Base-by-base conservation (phyloP, 2,329 filamentous ascomycete species). In the Fusarium devonianum region DNA sequence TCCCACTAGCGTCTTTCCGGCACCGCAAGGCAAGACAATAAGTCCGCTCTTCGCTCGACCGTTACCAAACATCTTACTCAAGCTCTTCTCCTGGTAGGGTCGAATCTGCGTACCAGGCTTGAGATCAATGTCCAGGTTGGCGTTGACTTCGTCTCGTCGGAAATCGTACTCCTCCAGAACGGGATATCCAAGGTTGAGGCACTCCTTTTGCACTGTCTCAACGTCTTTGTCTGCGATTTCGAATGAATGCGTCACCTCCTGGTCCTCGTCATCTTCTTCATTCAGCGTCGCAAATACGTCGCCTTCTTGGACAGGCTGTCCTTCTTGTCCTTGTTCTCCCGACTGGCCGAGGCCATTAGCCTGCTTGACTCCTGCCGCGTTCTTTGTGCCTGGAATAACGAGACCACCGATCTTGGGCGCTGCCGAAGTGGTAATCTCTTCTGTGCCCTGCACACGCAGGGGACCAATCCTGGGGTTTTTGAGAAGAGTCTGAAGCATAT, bases 1-100 rank as follows among this genome's bases (percentile, higher is more conserved):
- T n/a, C 94, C 94, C 12, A 99, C 94, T 29, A 99, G 76, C 2
- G 94, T 99, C 77, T 99, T 99, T 51, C 94, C 94, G 13, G 94
- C 94, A 62, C 94, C 94, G 70, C 94, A 99, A 13, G 94, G 94
- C 63, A 99, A 74, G 46, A 99, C 94, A 51, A 99, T 99, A 61
- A 99, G 95, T 48, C 94, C 94, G 71, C 92, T 97, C 76, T 96
- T 94, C 11, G 94, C 94, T 73, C 94, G 88, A 38, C 93, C 93
- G 68, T 99, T 99, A 68, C 94, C 93, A 70, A 99, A 99, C 94
- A 99, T 99, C 73, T 99, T 99, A 76, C 90, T 96, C 8, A 99
- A 78, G 60, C 92, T 96, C 75, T 97, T 96, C 72, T 99, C 94
- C 70, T 99, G 94, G 64, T 99, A 99, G 54, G 96, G 76, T 69